Percentiles rank a stretch among this genome's conserved stretches.
Evolutionary conservation across 768 basidiomycete genomes (phyloP).

Genomic region (Mycena olivaceomarginata): DNA sequence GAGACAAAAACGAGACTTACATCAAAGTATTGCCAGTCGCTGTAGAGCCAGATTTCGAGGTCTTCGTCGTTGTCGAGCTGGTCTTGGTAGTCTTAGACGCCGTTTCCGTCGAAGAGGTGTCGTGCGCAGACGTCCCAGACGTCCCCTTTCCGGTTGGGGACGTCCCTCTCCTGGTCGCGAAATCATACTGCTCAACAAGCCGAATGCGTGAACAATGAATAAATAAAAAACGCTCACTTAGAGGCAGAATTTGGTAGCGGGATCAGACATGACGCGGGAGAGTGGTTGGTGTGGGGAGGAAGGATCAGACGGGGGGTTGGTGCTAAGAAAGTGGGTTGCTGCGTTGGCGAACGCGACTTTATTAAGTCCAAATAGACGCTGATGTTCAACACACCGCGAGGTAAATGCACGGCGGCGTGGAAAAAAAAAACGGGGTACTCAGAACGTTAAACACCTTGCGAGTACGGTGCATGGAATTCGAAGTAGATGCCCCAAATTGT

Average conservation of each 20-base stretch:
- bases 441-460: background rate
- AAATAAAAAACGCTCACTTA: conserved; percentile 4
- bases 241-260: background rate
- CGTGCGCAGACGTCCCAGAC: conserved; percentile 1
- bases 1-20: conserved; percentile 2
- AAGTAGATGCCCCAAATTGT: conserved; percentile 17
- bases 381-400: conserved; percentile 20
- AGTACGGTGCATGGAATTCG: background rate
- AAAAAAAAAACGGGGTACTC: background rate
- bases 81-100: background rate
- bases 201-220: conserved; percentile 4
- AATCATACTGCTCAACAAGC: background rate
- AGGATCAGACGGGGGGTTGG: conserved; percentile 8
- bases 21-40: background rate
- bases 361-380: conserved; percentile 20
- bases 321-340: conserved; percentile 7
- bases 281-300: conserved; percentile 16
- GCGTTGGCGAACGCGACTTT: conserved; percentile 16
- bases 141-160: background rate
- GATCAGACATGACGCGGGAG: conserved; percentile 14
- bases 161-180: background rate
- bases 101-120: background rate
- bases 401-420: conserved; percentile 5
- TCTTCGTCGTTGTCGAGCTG: conserved; percentile 15
- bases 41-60: background rate